Evolutionary conservation across 305 asterid genomes (phyloP).

Genomic region (Fraxinus angustifolia): DNA sequence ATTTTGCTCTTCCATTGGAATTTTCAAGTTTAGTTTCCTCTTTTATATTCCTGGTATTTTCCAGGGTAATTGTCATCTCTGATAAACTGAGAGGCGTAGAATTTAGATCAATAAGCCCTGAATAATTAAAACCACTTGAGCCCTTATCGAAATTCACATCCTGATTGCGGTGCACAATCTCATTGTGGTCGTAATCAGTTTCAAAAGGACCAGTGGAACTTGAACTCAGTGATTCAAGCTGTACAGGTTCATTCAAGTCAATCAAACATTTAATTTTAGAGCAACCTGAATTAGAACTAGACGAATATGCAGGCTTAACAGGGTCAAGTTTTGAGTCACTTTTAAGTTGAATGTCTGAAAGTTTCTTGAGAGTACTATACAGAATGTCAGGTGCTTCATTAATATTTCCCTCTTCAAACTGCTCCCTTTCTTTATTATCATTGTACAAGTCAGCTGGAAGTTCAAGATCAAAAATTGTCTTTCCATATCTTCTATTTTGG

Average conservation of each 20-base stretch:
- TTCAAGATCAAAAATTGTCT: constrained; percentile 44
- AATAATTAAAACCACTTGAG: constrained; percentile 23
- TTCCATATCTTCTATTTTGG: constrained; percentile 25
- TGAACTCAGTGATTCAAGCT: constrained; percentile 33
- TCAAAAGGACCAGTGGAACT: constrained; percentile 29
- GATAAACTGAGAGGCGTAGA: constrained; percentile 30
- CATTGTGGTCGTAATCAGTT: constrained; percentile 21
- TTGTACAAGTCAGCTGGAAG: constrained; percentile 39
- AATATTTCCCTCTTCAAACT: constrained; percentile 23
- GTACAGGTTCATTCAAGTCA: constrained; percentile 73
- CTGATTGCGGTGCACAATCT: constrained; percentile 24
- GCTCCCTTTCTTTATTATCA: constrained; percentile 35
- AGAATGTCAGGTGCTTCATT: constrained; percentile 27
- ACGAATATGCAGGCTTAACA: constrained; percentile 25
- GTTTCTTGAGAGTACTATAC: constrained; percentile 4
- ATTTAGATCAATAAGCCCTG: constrained; percentile 42
- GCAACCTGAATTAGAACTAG: constrained; percentile 29
- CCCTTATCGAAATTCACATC: constrained; percentile 21
- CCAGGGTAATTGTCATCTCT: constrained; percentile 25
- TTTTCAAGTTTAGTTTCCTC: constrained; percentile 10
- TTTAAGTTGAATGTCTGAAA: background rate
- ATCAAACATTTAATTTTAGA: constrained; percentile 31
- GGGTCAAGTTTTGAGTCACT: constrained; percentile 31
- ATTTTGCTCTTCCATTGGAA: background rate
- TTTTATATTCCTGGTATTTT: constrained; percentile 17